Base-by-base conservation (phyloP, 768 basidiomycete species). In the Gymnopilus junonius region DNA sequence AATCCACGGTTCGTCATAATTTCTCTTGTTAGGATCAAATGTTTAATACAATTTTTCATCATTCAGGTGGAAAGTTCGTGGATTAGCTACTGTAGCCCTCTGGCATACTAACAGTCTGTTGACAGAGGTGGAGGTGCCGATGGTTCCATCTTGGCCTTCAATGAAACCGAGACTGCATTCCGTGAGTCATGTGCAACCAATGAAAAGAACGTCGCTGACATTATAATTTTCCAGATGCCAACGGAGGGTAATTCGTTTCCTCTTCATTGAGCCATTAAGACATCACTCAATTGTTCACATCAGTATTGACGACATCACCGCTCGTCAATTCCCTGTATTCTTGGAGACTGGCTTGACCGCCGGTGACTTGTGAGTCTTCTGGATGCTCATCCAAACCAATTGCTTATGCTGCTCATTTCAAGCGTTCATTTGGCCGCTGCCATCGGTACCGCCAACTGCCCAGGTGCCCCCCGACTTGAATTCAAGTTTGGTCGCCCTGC, bases 371-470 rank as follows among this genome's bases (percentile, higher is more conserved):
- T 70, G 54, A 65, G 71, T 57, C 6, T 48, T 6, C 12, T n/a
- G n/a, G 31, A 12, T n/a, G 14, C n/a, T 14, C 15, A 25, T 35
- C 25, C 5, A 54, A 43, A 31, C n/a, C 7, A 17, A 21, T 17
- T 17, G 8, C n/a, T 40, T 37, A 55, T 23, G 4, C 29, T 17
- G 31, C n/a, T 12, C 32, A 4, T 21, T n/a, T 23, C 6, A 8
- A 72, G 71, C 35, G 62, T 72, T 21, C 71, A 72, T 43, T 65
- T 72, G 15, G 71, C 71, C 32, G 69, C 65, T 14, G 71, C 71
- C 8, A 73, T 77, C 53, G 73, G 73, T 23, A 67, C 70, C 46
- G 67, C 71, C 59, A 79, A 79, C 69, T 79, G 78, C 64, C 76
- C 76, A 3, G 78, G 78, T 61, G 76, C 76, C 15, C 77, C 77